These are phyloP conservation scores for Mycena haematopus DNA, from an alignment of 768 basidiomycete genomes.

Conservation along the genomic window DNA sequence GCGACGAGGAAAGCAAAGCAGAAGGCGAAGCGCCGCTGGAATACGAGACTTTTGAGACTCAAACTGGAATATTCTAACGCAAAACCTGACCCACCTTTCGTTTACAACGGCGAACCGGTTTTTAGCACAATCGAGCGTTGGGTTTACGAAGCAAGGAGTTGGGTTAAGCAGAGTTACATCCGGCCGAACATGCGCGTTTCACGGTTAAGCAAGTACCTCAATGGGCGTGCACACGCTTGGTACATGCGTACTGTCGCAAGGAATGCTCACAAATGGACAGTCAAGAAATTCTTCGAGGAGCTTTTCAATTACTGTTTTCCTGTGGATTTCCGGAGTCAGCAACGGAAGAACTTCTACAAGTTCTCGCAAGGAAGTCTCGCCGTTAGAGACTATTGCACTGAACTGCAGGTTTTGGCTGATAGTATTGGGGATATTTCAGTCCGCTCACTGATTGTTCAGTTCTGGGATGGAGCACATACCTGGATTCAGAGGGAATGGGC, in stretches of 20 bases:
- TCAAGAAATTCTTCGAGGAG: conserved; percentile 2
- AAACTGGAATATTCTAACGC: conserved; percentile 26
- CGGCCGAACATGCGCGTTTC: background rate
- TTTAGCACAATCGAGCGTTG: conserved; percentile 19
- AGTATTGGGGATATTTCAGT: background rate
- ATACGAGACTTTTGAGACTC: conserved; percentile 6
- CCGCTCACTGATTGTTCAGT: background rate
- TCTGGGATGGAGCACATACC: conserved; percentile 23
- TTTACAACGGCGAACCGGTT: conserved; percentile 22
- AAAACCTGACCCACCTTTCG: conserved; percentile 22
- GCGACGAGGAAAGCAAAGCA: background rate
- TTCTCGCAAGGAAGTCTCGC: conserved; percentile 15
- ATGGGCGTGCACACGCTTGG: background rate
- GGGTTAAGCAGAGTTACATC: conserved; percentile 13
- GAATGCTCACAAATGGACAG: background rate
- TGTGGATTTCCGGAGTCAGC: conserved; percentile 23
- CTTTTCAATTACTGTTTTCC: conserved; percentile 29
- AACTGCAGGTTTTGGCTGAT: conserved; percentile 13
- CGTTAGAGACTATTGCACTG: conserved; percentile 17
- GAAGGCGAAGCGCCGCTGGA: background rate
- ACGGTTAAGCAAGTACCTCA: background rate
- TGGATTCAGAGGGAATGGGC: conserved; percentile 15
- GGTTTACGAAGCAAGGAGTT: conserved; percentile 10
- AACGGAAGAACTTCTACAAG: conserved; percentile 21
- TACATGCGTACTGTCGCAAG: background rate